Conservation (phyloP, 805 yeast species). For the Blastobotrys terrestris region DNA sequence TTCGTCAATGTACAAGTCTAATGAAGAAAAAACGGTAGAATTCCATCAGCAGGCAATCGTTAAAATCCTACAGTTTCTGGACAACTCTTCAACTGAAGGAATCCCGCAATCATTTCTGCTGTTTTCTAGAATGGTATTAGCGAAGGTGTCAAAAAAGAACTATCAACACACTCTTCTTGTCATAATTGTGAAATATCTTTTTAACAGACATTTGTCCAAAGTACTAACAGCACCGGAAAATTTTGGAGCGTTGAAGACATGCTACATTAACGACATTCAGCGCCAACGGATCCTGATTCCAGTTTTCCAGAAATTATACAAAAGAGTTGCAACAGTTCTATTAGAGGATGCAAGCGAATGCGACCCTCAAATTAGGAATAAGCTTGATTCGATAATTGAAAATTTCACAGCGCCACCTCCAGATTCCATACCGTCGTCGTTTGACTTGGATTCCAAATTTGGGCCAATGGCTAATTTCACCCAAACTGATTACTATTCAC, state of each 20-base stretch:
- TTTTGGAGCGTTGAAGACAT: constrained; percentile 18
- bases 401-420: constrained; percentile 8
- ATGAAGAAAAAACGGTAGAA: constrained; percentile 8
- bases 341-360: constrained; percentile 5
- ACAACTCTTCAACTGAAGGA: constrained; percentile 14
- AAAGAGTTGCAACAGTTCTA: constrained; percentile 9
- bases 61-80: constrained; percentile 13
- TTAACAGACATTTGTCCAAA: constrained; percentile 14
- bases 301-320: constrained; percentile 11
- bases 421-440: neutral
- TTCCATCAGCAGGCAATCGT: constrained; percentile 11
- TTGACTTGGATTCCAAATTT: constrained; percentile 1
- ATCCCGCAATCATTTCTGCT: constrained; percentile 15
- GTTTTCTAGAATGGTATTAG: constrained; percentile 13
- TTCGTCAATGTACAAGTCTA: constrained; percentile 12
- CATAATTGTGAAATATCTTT: constrained; percentile 18
- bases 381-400: constrained; percentile 12
- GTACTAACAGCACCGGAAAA: constrained; percentile 20
- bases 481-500: constrained; percentile 2
- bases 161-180: constrained; percentile 9
- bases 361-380: constrained; percentile 5
- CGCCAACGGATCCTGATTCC: constrained; percentile 20
- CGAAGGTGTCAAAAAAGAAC: constrained; percentile 7
- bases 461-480: constrained; percentile 6
- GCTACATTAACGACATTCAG: constrained; percentile 19